Conservation (phyloP, 805 yeast genomes). For the Clavispora carvajalis region DNA sequence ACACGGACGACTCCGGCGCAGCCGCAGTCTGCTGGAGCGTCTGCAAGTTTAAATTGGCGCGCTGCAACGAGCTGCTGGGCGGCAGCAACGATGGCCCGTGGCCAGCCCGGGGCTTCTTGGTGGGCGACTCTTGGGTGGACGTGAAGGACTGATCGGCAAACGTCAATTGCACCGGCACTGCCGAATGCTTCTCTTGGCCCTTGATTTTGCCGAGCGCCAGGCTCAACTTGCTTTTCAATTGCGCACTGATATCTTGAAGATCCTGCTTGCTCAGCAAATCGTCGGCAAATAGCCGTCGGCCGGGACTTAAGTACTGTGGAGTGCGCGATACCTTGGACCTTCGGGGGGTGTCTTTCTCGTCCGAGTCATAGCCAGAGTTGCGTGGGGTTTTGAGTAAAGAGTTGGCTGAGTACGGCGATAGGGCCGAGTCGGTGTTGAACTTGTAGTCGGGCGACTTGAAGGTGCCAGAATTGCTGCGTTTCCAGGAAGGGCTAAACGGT, state of each 20-base stretch:
- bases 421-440: slow-evolving; percentile 19
- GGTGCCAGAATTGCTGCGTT: slow-evolving; percentile 27
- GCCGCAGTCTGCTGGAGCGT: slow-evolving; percentile 33
- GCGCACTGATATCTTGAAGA: slow-evolving; percentile 33
- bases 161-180: slow-evolving; percentile 16
- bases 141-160: slow-evolving; percentile 26
- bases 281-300: slow-evolving; percentile 31
- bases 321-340: slow-evolving; percentile 29
- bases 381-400: slow-evolving; percentile 30
- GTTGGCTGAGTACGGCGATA: slow-evolving; percentile 23
- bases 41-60: slow-evolving; percentile 33
- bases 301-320: slow-evolving; percentile 38
- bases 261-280: slow-evolving; percentile 27
- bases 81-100: background rate
- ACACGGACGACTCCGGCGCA: slow-evolving; percentile 1
- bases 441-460: slow-evolving; percentile 32
- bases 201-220: slow-evolving; percentile 39
- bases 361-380: slow-evolving; percentile 26
- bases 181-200: slow-evolving; percentile 13
- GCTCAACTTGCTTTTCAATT: slow-evolving; percentile 31
- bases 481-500: slow-evolving; percentile 37
- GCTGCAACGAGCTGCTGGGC: slow-evolving; percentile 1
- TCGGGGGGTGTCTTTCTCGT: slow-evolving; percentile 19
- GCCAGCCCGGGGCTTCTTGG: slow-evolving; percentile 15
- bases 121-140: slow-evolving; percentile 14